A percentile compares a stretch with the other conserved stretches of the same genome.
phyloP scores from a whole-genome alignment of 2,329 filamentous ascomycete species.

The Colletotrichum sp. region DNA sequence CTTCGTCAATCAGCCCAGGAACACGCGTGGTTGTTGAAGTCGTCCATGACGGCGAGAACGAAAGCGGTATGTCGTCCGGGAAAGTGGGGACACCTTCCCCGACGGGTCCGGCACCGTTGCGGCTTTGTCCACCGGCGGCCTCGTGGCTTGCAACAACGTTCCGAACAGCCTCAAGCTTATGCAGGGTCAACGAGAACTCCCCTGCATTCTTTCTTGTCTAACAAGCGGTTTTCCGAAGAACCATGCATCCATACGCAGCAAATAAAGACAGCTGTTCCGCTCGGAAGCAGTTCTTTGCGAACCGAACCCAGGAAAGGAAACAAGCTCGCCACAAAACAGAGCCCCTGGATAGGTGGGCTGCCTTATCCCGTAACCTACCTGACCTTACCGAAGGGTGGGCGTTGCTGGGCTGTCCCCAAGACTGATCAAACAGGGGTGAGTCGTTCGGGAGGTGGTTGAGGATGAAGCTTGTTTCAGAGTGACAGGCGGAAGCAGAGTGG shows the following conservation, averaged over 20 bases:
- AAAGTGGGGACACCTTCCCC: neutral
- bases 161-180: neutral
- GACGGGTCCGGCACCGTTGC: neutral
- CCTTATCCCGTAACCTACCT: neutral
- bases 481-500: neutral
- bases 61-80: neutral
- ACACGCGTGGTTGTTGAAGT: neutral
- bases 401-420: neutral
- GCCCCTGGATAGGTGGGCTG: neutral
- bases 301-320: neutral
- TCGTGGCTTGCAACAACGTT: neutral
- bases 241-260: neutral
- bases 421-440: neutral
- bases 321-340: neutral
- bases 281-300: neutral
- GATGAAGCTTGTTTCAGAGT: constrained; percentile 19
- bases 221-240: neutral
- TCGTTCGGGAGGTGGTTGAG: neutral
- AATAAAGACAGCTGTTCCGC: neutral
- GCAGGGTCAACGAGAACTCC: neutral
- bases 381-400: neutral
- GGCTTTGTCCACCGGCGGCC: neutral
- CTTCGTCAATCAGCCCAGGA: neutral
- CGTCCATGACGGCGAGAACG: neutral
- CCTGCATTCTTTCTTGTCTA: neutral